Base-by-base conservation (phyloP, 805 yeast species). In the Wickerhamomyces xylosicus region DNA sequence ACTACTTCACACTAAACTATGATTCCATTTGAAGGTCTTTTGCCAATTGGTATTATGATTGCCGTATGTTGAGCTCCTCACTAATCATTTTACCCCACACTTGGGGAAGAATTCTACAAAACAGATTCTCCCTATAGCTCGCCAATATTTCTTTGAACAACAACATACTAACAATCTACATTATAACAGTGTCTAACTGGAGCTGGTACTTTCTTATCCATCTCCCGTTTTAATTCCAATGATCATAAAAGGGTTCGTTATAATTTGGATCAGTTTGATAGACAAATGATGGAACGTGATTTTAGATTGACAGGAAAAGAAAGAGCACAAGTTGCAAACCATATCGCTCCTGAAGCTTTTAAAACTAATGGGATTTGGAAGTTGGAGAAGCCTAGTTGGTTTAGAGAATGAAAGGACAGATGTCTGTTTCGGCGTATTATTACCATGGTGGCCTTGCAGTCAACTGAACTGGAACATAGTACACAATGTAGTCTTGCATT, bases 331-430 rank as follows among this genome's bases (percentile, higher is more conserved):
- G 57, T 69, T 37, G 77, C 74, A 46, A 71, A 66, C 33, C 72
- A 87, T 6, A 62, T 70, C 32, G 95, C 94, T 4, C 86, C 87
- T 31, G 89, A 80, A 44, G 71, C 68, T 25, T 85, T 85, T 70
- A 82, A 79, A 63, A 77, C 84, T n/a, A 77, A 72, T 56, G 71
- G 83, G n/a, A 48, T 49, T 36, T 54, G 58, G 54, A 57, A 55
- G 40, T 27, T 57, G 31, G 52, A 57, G 42, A 49, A 49, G 40
- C 38, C 38, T 16, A 52, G 50, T 37, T 55, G 58, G 57, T 55
- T 55, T 48, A 39, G 35, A 19, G 22, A 34, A 14, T 42, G 35
- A 31, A 27, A n/a, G n/a, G n/a, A n/a, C n/a, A n/a, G n/a, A n/a
- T n/a, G n/a, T n/a, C n/a, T n/a, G n/a, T n/a, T n/a, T n/a, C n/a